These are phyloP conservation scores for Globisporangium irregulare DNA, from an alignment of 352 stramenopile species.

Conservation along the genomic window DNA sequence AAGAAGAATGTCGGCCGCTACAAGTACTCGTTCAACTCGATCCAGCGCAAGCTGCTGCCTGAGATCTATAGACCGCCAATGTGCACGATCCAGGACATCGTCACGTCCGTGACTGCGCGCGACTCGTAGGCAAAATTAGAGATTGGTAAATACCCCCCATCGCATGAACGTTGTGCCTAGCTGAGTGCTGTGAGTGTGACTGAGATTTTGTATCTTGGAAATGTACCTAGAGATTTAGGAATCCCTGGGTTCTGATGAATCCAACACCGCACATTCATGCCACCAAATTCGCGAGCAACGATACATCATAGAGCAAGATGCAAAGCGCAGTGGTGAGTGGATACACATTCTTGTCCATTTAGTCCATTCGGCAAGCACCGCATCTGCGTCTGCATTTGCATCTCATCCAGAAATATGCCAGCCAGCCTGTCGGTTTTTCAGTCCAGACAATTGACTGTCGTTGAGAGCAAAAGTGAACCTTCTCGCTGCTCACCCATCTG, in stretches of 20 bases:
- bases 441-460: background rate
- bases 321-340: background rate
- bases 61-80: slow-evolving; percentile 89
- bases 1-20: slow-evolving; percentile 96
- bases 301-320: background rate
- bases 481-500: background rate
- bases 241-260: background rate
- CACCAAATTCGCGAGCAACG: background rate
- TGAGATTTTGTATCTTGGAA: background rate
- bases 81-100: slow-evolving; percentile 90
- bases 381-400: background rate
- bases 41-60: slow-evolving; percentile 95
- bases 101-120: slow-evolving; percentile 87
- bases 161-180: background rate
- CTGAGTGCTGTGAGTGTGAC: background rate
- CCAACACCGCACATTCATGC: background rate
- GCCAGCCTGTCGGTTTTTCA: background rate
- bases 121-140: slow-evolving; percentile 54
- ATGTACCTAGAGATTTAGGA: background rate
- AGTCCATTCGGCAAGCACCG: background rate
- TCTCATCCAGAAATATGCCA: background rate
- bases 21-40: slow-evolving; percentile 97
- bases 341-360: background rate
- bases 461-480: background rate
- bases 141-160: background rate